Percentiles rank a stretch among this genome's conserved stretches.
These are phyloP conservation scores for Yamagishiella unicocca DNA, from an alignment of 139 green algal genomes.

Conservation along the genomic window DNA sequence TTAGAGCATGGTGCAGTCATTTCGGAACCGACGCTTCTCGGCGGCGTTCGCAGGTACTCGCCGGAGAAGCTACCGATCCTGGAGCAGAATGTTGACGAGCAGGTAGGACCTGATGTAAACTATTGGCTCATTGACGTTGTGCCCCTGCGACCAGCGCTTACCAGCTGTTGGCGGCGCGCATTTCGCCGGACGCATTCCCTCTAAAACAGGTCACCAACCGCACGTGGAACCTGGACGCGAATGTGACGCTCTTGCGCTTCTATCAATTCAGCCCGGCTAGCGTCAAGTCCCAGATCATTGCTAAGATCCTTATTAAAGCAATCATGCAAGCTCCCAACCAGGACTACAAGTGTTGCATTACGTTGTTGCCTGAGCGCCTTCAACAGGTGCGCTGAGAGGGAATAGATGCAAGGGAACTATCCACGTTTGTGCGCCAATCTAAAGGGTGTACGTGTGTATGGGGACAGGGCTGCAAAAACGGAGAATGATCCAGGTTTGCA, in stretches of 20 bases:
- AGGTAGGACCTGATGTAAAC: not conserved
- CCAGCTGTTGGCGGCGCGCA: not conserved
- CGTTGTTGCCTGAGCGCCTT: slow-evolving; percentile 61
- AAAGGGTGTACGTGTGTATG: no score
- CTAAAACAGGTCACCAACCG: not conserved
- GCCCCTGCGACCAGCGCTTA: not conserved
- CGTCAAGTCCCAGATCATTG: slow-evolving; percentile 48
- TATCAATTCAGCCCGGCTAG: slow-evolving; percentile 64
- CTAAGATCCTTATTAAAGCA: slow-evolving; percentile 63
- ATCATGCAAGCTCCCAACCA: slow-evolving; percentile 58
- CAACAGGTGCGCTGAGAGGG: slow-evolving; percentile 50
- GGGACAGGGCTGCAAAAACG: no score
- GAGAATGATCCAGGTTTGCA: no score
- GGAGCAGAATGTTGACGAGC: slow-evolving; percentile 41
- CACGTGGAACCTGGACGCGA: slow-evolving; percentile 52
- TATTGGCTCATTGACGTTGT: no score
- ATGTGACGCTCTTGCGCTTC: slow-evolving; percentile 62
- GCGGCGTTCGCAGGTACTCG: slow-evolving; percentile 26
- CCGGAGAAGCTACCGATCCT: slow-evolving; percentile 33
- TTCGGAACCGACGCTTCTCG: not conserved
- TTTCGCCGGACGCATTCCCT: no score
- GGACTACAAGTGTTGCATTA: slow-evolving; percentile 59
- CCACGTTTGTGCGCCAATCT: no score
- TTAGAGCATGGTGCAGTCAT: no score
- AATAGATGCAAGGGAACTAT: no score